These are phyloP conservation scores for Colletotrichum sp. DNA, from an alignment of 2,329 filamentous ascomycete species.

Conservation along the genomic window DNA sequence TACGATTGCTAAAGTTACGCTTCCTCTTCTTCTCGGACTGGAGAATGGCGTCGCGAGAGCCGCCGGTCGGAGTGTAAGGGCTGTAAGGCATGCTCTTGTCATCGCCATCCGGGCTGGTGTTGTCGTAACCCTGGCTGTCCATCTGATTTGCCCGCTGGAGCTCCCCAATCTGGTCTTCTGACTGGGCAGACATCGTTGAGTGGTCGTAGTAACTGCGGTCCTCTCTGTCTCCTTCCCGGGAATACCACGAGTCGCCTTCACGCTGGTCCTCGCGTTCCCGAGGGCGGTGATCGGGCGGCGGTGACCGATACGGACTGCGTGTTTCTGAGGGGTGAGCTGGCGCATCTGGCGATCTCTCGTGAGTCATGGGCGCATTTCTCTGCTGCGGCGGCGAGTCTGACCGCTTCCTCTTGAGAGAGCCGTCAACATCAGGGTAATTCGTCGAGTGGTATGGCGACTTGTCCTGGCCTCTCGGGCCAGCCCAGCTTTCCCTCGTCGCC, in stretches of 20 bases:
- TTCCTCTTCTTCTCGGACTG: constrained; percentile 74
- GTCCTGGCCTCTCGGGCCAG: constrained; percentile 42
- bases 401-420: constrained; percentile 70
- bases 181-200: constrained; percentile 49
- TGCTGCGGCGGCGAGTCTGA: constrained; percentile 63
- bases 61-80: constrained; percentile 48
- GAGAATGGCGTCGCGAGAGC: constrained; percentile 48
- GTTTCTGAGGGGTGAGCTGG: constrained; percentile 37
- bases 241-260: constrained; percentile 56
- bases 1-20: constrained; percentile 90
- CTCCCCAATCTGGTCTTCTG: constrained; percentile 56
- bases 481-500: constrained; percentile 44
- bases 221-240: constrained; percentile 51
- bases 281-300: constrained; percentile 50
- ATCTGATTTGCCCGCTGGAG: constrained; percentile 50
- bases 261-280: constrained; percentile 46
- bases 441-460: constrained; percentile 45
- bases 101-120: constrained; percentile 60
- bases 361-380: constrained; percentile 35
- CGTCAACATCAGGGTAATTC: constrained; percentile 50
- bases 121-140: constrained; percentile 53
- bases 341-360: constrained; percentile 40
- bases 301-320: constrained; percentile 47
- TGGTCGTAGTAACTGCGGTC: constrained; percentile 52
- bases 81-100: constrained; percentile 46